These are phyloP conservation scores for Clitopilus passeckerianus DNA, from an alignment of 768 basidiomycete genomes.

Conservation along the genomic window DNA sequence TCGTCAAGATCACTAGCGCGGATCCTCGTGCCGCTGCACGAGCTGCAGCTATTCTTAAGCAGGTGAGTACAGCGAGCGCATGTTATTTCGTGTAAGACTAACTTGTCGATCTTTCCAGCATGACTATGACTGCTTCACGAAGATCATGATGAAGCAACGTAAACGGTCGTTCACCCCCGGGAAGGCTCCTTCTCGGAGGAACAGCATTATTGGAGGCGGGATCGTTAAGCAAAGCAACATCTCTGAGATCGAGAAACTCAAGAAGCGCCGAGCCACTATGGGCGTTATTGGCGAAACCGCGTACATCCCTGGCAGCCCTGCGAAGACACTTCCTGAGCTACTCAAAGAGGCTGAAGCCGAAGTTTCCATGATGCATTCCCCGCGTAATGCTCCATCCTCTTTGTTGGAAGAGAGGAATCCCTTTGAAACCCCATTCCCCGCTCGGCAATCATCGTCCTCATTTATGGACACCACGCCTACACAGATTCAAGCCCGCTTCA, in stretches of 20 bases:
- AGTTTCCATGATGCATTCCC: constrained; percentile 15
- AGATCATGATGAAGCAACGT: constrained; percentile 29
- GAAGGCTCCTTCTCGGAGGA: constrained; percentile 21
- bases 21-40: constrained; percentile 86
- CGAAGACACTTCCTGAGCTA: constrained; percentile 49
- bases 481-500: neutral
- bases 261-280: constrained; percentile 23
- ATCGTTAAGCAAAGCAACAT: constrained; percentile 21
- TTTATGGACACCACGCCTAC: neutral
- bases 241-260: constrained; percentile 4
- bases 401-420: constrained; percentile 16
- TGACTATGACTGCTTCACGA: constrained; percentile 80
- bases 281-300: constrained; percentile 48
- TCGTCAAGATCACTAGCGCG: constrained; percentile 80
- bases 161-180: constrained; percentile 7
- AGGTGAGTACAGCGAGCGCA: constrained; percentile 42
- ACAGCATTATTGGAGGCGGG: constrained; percentile 23
- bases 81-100: neutral
- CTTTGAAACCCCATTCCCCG: constrained; percentile 22
- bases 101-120: constrained; percentile 41
- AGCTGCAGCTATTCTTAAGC: constrained; percentile 89
- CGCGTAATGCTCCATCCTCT: constrained; percentile 9
- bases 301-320: constrained; percentile 49
- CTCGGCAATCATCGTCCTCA: neutral
- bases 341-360: constrained; percentile 55